These are phyloP conservation scores for Myxozyma monticola DNA, from an alignment of 805 yeast genomes.

Conservation along the genomic window DNA sequence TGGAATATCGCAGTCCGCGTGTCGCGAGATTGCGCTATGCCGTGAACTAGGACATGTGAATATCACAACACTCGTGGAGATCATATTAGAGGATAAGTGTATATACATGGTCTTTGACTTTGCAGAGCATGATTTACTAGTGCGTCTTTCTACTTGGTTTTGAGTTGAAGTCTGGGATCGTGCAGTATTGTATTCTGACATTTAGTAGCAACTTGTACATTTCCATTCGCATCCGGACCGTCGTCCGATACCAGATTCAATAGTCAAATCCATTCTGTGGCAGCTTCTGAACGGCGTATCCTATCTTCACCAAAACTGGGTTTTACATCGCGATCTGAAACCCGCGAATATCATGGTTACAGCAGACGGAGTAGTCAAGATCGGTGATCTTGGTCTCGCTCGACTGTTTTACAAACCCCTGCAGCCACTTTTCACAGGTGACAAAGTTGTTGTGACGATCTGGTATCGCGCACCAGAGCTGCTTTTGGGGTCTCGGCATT, in stretches of 20 bases:
- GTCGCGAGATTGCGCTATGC: slow-evolving; percentile 93
- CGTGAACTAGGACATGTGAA: slow-evolving; percentile 80
- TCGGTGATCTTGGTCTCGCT: slow-evolving; percentile 80
- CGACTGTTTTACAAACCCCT: slow-evolving; percentile 42
- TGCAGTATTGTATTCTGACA: not conserved
- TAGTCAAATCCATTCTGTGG: slow-evolving; percentile 83
- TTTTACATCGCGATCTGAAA: slow-evolving; percentile 89
- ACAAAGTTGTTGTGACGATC: slow-evolving; percentile 48
- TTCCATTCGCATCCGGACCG: slow-evolving; percentile 88
- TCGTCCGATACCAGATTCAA: slow-evolving; percentile 71
- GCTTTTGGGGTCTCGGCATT: slow-evolving; percentile 46
- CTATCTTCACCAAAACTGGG: slow-evolving; percentile 93
- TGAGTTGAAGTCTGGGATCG: not conserved
- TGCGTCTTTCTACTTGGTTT: not conserved
- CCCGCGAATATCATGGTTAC: slow-evolving; percentile 99
- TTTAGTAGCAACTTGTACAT: slow-evolving; percentile 75
- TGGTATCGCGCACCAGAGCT: slow-evolving; percentile 57
- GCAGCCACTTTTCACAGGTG: slow-evolving; percentile 67
- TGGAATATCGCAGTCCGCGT: slow-evolving; percentile 94
- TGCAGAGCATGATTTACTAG: slow-evolving; percentile 88
- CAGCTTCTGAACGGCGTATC: slow-evolving; percentile 91
- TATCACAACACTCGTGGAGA: slow-evolving; percentile 76
- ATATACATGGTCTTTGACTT: slow-evolving; percentile 95
- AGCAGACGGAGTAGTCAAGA: slow-evolving; percentile 83
- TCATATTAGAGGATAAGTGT: slow-evolving; percentile 80